Conservation (phyloP, 2,329 filamentous ascomycete genomes). For the Aspergillus sp. region DNA sequence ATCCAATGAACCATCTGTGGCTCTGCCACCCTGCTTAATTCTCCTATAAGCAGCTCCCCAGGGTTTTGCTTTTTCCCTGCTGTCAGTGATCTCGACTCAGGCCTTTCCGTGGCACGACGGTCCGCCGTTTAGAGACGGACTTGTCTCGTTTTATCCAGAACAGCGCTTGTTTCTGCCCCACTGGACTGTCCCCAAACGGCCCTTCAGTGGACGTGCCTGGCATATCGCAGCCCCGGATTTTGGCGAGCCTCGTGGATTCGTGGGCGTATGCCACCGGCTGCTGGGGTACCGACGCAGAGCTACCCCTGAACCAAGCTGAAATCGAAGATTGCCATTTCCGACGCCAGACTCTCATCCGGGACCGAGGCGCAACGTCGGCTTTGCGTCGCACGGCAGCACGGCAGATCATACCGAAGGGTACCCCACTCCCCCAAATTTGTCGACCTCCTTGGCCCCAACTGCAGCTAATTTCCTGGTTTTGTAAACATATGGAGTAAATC, state of each 20-base stretch:
- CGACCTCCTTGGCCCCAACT: conserved; percentile 4
- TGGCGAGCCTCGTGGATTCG: conserved; percentile 18
- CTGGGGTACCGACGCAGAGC: conserved; percentile 5
- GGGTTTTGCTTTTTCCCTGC: conserved; percentile 4
- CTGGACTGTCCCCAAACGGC: neutral
- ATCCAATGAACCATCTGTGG: conserved; percentile 9
- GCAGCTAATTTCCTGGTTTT: conserved; percentile 15
- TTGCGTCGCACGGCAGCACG: conserved; percentile 32
- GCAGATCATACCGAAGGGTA: conserved; percentile 29
- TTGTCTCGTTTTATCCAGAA: conserved; percentile 5
- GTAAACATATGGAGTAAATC: conserved; percentile 14
- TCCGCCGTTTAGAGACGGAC: neutral
- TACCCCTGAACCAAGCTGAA: conserved; percentile 28
- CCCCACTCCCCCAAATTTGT: conserved; percentile 10
- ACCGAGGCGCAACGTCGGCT: conserved; percentile 30
- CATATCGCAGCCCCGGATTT: conserved; percentile 21
- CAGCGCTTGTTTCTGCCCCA: conserved; percentile 11
- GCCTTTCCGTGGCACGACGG: conserved; percentile 16
- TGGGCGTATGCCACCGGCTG: neutral
- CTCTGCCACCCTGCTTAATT: conserved; percentile 8
- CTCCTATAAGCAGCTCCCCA: conserved; percentile 7
- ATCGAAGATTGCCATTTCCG: neutral
- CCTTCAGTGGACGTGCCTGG: conserved; percentile 14
- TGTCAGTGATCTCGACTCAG: neutral
- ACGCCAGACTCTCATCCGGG: conserved; percentile 14